These are phyloP conservation scores for Pyricularia sp. DNA, from an alignment of 2,329 filamentous ascomycete species.

Conservation along the genomic window DNA sequence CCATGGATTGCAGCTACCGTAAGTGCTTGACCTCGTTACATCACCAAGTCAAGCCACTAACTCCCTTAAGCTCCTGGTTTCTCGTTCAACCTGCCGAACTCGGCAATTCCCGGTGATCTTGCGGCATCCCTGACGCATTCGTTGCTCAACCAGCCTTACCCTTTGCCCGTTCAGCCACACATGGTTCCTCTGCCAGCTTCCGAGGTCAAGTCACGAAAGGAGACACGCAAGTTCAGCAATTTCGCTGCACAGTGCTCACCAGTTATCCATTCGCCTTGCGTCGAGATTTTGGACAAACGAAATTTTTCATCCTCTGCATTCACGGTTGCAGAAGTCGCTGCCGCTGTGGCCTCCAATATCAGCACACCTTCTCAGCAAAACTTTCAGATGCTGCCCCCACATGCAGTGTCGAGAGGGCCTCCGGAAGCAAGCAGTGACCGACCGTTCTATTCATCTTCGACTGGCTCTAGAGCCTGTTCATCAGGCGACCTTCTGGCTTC, in stretches of 20 bases:
- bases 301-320: slow-evolving; percentile 31
- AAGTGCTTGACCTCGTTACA: neutral
- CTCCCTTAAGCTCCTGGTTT: slow-evolving; percentile 4
- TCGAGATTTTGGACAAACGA: slow-evolving; percentile 24
- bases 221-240: slow-evolving; percentile 22
- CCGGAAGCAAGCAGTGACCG: slow-evolving; percentile 16
- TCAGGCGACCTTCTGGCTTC: slow-evolving; percentile 20
- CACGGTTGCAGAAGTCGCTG: slow-evolving; percentile 11
- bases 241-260: slow-evolving; percentile 6
- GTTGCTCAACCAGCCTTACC: slow-evolving; percentile 36
- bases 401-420: slow-evolving; percentile 3
- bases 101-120: slow-evolving; percentile 24
- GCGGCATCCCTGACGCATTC: slow-evolving; percentile 35
- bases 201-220: slow-evolving; percentile 35
- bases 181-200: slow-evolving; percentile 20
- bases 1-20: neutral
- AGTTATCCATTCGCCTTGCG: slow-evolving; percentile 10
- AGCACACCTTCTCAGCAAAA: neutral
- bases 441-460: slow-evolving; percentile 18
- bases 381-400: slow-evolving; percentile 6
- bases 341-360: neutral
- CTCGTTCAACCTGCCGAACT: slow-evolving; percentile 12
- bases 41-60: neutral
- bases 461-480: slow-evolving; percentile 19
- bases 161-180: slow-evolving; percentile 23